Evolutionary conservation across 495 filamentous ascomycete genomes (phyloP).

Genomic region (Neurospora sp.): DNA sequence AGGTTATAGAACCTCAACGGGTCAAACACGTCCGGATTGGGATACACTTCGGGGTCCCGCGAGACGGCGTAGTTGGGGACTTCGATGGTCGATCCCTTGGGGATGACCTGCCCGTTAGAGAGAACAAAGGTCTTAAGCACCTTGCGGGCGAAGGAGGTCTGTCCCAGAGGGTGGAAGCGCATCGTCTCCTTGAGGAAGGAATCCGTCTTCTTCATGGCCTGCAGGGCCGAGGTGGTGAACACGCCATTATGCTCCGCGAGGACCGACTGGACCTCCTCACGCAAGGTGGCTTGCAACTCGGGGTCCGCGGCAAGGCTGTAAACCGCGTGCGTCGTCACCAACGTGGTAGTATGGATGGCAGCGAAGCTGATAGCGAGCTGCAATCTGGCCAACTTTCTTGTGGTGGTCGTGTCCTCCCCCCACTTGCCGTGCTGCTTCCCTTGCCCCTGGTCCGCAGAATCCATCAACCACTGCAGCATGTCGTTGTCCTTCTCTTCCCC

Average conservation of each 20-base stretch:
- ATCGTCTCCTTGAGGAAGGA: conserved; percentile 27
- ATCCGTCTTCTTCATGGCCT: conserved; percentile 27
- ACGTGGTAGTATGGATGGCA: conserved; percentile 35
- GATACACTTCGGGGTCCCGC: conserved; percentile 19
- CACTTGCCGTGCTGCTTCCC: conserved; percentile 8
- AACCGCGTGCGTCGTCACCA: conserved; percentile 11
- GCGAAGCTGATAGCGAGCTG: conserved; percentile 39
- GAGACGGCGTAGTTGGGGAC: conserved; percentile 29
- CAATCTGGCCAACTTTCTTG: conserved; percentile 18
- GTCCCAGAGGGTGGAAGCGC: conserved; percentile 12
- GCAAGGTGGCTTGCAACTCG: conserved; percentile 35
- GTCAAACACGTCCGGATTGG: conserved; percentile 33
- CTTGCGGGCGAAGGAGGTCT: conserved; percentile 26
- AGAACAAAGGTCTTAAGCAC: conserved; percentile 30
- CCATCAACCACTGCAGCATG: conserved; percentile 33
- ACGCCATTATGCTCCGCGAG: conserved; percentile 18
- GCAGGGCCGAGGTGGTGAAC: conserved; percentile 20
- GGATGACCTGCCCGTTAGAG: conserved; percentile 30
- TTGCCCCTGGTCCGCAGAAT: neutral
- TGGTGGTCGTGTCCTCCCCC: conserved; percentile 8
- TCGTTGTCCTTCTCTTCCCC: conserved; percentile 22
- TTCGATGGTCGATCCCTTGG: conserved; percentile 26
- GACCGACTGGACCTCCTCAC: conserved; percentile 40
- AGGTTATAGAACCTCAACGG: conserved; percentile 39
- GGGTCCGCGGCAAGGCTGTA: conserved; percentile 35